These are phyloP conservation scores for Eutrema yunnanense DNA, from an alignment of 345 rosid genomes.

Conservation along the genomic window DNA sequence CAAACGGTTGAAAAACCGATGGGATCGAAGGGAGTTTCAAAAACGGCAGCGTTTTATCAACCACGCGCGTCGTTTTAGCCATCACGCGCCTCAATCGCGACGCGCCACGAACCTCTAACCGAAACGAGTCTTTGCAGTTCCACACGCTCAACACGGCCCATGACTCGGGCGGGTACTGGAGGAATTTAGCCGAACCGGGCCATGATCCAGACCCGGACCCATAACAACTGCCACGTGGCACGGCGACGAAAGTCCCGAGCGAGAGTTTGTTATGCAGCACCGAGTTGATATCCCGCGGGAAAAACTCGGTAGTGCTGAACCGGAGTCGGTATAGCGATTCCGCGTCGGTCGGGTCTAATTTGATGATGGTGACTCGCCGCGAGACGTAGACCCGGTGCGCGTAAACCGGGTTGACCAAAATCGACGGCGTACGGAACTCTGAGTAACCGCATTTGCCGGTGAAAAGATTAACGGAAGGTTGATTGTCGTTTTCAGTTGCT, in stretches of 20 bases:
- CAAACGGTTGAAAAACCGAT: conserved; percentile 72
- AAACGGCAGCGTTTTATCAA: conserved; percentile 77
- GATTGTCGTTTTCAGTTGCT: conserved; percentile 89
- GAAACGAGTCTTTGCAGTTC: conserved; percentile 78
- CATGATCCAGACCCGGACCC: conserved; percentile 38
- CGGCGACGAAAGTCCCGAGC: conserved; percentile 76
- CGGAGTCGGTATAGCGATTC: conserved; percentile 65
- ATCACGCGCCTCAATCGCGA: conserved; percentile 46
- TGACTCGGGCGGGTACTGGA: conserved; percentile 72
- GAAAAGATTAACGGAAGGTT: conserved; percentile 75
- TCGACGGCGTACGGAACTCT: conserved; percentile 76
- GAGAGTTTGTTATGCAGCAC: conserved; percentile 65
- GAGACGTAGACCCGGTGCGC: conserved; percentile 57
- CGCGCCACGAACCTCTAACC: conserved; percentile 77
- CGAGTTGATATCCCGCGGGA: conserved; percentile 89
- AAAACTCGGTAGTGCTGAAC: conserved; percentile 87
- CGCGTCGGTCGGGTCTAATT: conserved; percentile 51
- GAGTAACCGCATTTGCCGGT: conserved; percentile 84
- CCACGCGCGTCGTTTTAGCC: conserved; percentile 57
- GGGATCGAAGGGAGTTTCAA: conserved; percentile 81
- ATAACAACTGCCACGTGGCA: conserved; percentile 56
- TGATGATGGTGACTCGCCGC: conserved; percentile 34
- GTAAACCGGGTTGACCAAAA: conserved; percentile 86
- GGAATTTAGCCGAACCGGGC: conserved; percentile 59
- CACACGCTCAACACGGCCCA: conserved; percentile 95